Evolutionary conservation across 192 early-diverging fungal genomes (phyloP).

Genomic region (Coemansia sp.): DNA sequence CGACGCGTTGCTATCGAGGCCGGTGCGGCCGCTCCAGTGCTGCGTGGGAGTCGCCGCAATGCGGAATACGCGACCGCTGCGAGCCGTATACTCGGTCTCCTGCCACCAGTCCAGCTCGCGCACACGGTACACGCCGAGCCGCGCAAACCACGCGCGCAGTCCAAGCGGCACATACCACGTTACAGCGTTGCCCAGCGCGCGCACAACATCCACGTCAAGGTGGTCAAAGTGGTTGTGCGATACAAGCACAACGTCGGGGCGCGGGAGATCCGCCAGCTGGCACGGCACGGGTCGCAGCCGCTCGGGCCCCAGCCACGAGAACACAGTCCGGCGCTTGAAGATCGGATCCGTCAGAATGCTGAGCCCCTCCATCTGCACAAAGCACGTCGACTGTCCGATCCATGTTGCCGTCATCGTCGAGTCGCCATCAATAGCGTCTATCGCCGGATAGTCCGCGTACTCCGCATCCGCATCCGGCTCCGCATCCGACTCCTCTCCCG

Average conservation of each 20-base stretch:
- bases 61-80: slow-evolving; percentile 9
- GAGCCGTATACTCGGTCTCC: slow-evolving; percentile 24
- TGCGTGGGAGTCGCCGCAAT: slow-evolving; percentile 57
- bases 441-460: slow-evolving; percentile 16
- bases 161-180: slow-evolving; percentile 81
- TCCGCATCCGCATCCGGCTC: background rate
- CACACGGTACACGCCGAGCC: slow-evolving; percentile 59
- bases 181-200: slow-evolving; percentile 57
- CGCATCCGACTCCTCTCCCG: background rate
- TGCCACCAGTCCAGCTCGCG: slow-evolving; percentile 83
- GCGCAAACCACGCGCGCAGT: slow-evolving; percentile 68
- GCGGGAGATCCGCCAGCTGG: slow-evolving; percentile 65
- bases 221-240: slow-evolving; percentile 93
- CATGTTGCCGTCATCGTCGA: slow-evolving; percentile 47
- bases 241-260: slow-evolving; percentile 76
- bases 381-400: slow-evolving; percentile 67
- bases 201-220: slow-evolving; percentile 69
- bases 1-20: slow-evolving; percentile 70
- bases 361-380: slow-evolving; percentile 68
- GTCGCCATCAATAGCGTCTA: slow-evolving; percentile 17
- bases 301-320: slow-evolving; percentile 68
- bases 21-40: slow-evolving; percentile 65
- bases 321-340: slow-evolving; percentile 71
- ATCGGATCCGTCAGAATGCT: slow-evolving; percentile 80
- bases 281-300: slow-evolving; percentile 70